These are phyloP conservation scores for Microdochium trichocladiopsis DNA, from an alignment of 2,329 filamentous ascomycete species.

Conservation along the genomic window DNA sequence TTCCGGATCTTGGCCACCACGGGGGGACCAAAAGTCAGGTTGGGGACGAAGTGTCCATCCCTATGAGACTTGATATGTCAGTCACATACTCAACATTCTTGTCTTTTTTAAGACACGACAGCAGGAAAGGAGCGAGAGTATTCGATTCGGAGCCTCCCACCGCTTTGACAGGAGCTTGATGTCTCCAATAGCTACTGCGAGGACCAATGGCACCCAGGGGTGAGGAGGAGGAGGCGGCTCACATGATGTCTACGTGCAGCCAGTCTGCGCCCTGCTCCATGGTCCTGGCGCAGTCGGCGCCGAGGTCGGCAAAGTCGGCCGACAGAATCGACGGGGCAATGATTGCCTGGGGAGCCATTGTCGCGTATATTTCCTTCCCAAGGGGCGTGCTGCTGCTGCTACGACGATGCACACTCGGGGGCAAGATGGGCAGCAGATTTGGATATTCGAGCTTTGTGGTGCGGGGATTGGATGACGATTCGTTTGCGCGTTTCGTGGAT, in stretches of 20 bases:
- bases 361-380: no score
- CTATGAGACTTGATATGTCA: constrained; percentile 31
- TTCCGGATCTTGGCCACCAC: constrained; percentile 90
- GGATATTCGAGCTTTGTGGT: no score
- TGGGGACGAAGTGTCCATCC: constrained; percentile 98
- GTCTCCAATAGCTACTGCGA: neutral
- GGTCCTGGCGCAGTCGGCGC: constrained; percentile 77
- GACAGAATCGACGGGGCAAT: constrained; percentile 98
- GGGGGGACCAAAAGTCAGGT: constrained; percentile 93
- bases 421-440: no score
- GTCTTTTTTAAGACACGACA: neutral
- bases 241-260: constrained; percentile 92
- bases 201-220: neutral
- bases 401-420: no score
- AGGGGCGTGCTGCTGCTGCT: no score
- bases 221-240: constrained; percentile 13
- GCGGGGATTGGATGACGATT: no score
- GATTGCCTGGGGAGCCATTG: constrained; percentile 84
- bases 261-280: constrained; percentile 85
- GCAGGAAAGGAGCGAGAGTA: neutral
- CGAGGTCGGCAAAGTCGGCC: constrained; percentile 87
- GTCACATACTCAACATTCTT: neutral
- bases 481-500: no score
- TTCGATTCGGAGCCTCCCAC: neutral
- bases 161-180: neutral